A percentile compares a stretch with the other conserved stretches of the same genome.
Evolutionary conservation across 2,329 filamentous ascomycete species (phyloP).

Genomic region (Hirsutella minnesotensis): DNA sequence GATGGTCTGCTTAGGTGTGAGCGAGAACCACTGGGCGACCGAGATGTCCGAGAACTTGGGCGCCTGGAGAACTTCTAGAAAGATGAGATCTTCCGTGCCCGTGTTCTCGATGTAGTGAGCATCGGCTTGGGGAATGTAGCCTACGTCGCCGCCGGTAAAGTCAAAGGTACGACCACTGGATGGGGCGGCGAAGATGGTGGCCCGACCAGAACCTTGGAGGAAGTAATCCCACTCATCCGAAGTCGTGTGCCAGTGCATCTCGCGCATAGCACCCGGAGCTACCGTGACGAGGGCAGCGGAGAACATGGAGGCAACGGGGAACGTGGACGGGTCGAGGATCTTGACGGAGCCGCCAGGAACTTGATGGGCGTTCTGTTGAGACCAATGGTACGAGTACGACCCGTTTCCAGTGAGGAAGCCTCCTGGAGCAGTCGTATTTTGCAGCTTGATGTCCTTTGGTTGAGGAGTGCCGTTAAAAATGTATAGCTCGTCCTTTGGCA

Average conservation of each 20-base stretch:
- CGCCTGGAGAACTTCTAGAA: slow-evolving; percentile 47
- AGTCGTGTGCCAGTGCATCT: slow-evolving; percentile 51
- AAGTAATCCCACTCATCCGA: slow-evolving; percentile 53
- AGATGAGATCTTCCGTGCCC: slow-evolving; percentile 42
- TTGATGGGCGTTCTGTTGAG: slow-evolving; percentile 34
- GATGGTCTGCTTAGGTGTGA: slow-evolving; percentile 46
- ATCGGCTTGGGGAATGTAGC: slow-evolving; percentile 37
- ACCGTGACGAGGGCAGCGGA: slow-evolving; percentile 45
- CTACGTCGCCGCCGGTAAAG: slow-evolving; percentile 47
- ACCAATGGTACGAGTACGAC: slow-evolving; percentile 39
- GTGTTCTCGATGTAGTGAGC: slow-evolving; percentile 53
- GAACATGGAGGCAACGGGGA: slow-evolving; percentile 43
- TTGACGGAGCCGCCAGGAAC: slow-evolving; percentile 47
- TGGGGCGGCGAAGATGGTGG: slow-evolving; percentile 43
- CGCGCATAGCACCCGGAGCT: slow-evolving; percentile 51
- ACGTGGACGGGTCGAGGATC: slow-evolving; percentile 43
- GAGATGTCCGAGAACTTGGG: slow-evolving; percentile 39
- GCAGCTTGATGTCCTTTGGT: slow-evolving; percentile 29
- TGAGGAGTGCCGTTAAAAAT: slow-evolving; percentile 41
- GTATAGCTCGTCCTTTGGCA: slow-evolving; percentile 35
- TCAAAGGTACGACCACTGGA: slow-evolving; percentile 41
- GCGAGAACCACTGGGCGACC: slow-evolving; percentile 45
- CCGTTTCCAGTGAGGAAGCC: slow-evolving; percentile 25
- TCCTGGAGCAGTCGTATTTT: slow-evolving; percentile 33
- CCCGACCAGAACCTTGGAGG: slow-evolving; percentile 40